phyloP scores from a whole-genome alignment of 495 filamentous ascomycete species.

The Pyrenopolyporus hunteri region DNA sequence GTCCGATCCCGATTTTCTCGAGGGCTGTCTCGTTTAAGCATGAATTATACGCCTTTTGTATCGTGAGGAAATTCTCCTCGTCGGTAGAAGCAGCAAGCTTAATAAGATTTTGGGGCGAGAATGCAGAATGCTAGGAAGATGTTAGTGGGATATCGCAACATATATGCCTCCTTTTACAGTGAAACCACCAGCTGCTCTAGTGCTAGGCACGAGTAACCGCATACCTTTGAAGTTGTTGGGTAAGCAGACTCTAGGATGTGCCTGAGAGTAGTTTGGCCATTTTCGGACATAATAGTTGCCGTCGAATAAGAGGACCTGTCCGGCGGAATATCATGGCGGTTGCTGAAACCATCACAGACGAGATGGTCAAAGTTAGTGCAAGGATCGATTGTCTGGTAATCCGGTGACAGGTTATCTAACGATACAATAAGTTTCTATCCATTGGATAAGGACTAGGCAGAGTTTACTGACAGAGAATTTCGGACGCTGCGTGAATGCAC shows the following conservation, averaged over 20 bases:
- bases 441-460: background rate
- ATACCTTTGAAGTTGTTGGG: conserved; percentile 49
- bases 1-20: conserved; percentile 58
- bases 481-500: conserved; percentile 72
- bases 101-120: conserved; percentile 50
- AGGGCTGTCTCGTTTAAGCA: conserved; percentile 67
- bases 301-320: conserved; percentile 67
- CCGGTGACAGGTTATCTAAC: conserved; percentile 65
- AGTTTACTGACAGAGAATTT: conserved; percentile 60
- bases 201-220: background rate
- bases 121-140: conserved; percentile 48
- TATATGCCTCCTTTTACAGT: too few relatives aligned
- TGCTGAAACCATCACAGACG: conserved; percentile 71
- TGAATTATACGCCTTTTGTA: conserved; percentile 66
- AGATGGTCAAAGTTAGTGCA: conserved; percentile 70
- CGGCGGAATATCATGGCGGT: conserved; percentile 68
- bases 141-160: conserved; percentile 20
- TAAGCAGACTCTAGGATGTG: conserved; percentile 68
- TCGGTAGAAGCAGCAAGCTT: conserved; percentile 50
- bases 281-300: conserved; percentile 64
- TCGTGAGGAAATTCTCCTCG: conserved; percentile 68
- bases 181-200: too few relatives aligned
- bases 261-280: conserved; percentile 63
- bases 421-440: conserved; percentile 14
- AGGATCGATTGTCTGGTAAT: conserved; percentile 67